Evolutionary conservation across 371 early-diverging fungal genomes (phyloP).

Genomic region (Circinella minor): DNA sequence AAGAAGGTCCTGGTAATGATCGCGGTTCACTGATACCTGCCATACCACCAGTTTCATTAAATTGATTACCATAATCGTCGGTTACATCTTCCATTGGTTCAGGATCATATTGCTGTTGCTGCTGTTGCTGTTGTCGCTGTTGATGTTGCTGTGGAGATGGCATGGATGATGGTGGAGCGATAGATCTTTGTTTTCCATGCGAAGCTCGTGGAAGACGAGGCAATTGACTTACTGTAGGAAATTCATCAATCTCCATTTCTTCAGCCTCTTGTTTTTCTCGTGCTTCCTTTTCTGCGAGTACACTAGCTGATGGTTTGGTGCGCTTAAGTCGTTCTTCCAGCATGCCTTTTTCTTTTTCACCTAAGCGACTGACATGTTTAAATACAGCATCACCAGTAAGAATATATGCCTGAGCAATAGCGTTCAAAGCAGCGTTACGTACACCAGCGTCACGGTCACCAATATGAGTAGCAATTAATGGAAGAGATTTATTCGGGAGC

Average conservation of each 20-base stretch:
- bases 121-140: slow-evolving; percentile 21
- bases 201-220: slow-evolving; percentile 34
- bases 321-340: slow-evolving; percentile 77
- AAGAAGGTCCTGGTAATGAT: slow-evolving; percentile 20
- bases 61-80: slow-evolving; percentile 40
- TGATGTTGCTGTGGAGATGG: slow-evolving; percentile 22
- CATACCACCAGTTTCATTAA: slow-evolving; percentile 23
- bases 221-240: slow-evolving; percentile 39
- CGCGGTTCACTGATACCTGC: slow-evolving; percentile 22
- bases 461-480: slow-evolving; percentile 75
- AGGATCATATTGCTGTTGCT: slow-evolving; percentile 33
- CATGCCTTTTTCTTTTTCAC: slow-evolving; percentile 82
- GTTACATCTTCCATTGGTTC: slow-evolving; percentile 58
- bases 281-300: slow-evolving; percentile 38
- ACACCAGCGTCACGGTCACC: slow-evolving; percentile 85
- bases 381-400: slow-evolving; percentile 76
- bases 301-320: slow-evolving; percentile 47
- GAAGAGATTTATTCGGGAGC: slow-evolving; percentile 70
- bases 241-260: slow-evolving; percentile 44
- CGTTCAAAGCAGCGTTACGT: slow-evolving; percentile 76
- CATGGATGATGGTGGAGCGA: slow-evolving; percentile 19
- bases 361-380: slow-evolving; percentile 72
- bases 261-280: slow-evolving; percentile 36
- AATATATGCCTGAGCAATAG: slow-evolving; percentile 74
- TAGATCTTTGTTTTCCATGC: slow-evolving; percentile 36